Evolutionary conservation across 345 rosid genomes (phyloP).

Genomic region (Pistacia vera): DNA sequence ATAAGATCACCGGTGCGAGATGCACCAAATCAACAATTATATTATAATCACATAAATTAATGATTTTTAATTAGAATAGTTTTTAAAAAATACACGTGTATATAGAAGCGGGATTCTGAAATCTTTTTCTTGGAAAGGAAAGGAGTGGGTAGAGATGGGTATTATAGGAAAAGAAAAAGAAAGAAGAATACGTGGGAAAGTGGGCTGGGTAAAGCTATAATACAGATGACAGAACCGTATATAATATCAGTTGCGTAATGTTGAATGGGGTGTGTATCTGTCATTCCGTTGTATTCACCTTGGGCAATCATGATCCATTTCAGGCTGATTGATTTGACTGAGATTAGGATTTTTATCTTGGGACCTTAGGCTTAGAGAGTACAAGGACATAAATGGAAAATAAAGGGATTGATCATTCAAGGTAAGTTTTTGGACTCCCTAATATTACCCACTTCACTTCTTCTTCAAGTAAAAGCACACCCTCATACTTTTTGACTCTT

Average conservation of each 20-base stretch:
- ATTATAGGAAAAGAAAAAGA: background rate
- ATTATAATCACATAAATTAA: no score
- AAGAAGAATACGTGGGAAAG: background rate
- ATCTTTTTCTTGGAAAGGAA: background rate
- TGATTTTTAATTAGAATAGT: no score
- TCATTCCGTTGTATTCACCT: background rate
- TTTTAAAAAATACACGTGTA: no score
- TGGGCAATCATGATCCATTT: background rate
- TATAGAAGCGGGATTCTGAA: background rate
- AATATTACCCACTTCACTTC: no score
- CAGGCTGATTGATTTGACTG: conserved; percentile 2
- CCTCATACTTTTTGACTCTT: no score
- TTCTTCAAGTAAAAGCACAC: no score
- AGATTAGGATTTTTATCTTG: background rate
- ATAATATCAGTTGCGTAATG: background rate
- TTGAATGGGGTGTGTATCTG: background rate
- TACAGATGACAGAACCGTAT: background rate
- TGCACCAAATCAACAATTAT: background rate
- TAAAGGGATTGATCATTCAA: background rate
- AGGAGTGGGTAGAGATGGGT: background rate
- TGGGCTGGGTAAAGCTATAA: background rate
- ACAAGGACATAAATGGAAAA: background rate
- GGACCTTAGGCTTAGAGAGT: background rate
- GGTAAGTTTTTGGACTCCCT: background rate
- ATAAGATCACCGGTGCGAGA: background rate